Conservation (phyloP, 768 basidiomycete genomes). For the Auricularia auricula-judae region DNA sequence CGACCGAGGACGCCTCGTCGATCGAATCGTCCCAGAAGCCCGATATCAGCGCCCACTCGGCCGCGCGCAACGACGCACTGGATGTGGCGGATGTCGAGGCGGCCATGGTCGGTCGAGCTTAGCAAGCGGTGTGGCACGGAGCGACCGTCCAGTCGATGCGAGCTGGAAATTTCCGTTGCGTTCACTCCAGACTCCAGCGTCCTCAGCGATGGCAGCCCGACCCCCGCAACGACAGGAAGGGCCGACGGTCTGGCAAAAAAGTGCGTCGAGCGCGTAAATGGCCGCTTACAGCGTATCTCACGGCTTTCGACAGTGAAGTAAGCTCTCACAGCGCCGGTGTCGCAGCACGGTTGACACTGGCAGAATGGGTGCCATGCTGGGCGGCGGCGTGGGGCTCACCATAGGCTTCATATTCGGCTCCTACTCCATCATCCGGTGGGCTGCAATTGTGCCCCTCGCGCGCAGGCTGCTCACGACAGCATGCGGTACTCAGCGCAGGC, state of each 20-base stretch:
- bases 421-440: constrained; percentile 82
- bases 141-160: neutral
- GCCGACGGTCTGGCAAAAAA: neutral
- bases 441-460: constrained; percentile 3
- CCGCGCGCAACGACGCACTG: neutral
- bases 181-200: neutral
- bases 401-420: constrained; percentile 97
- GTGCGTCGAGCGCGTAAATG: neutral
- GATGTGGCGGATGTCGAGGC: neutral
- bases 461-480: constrained; percentile 4
- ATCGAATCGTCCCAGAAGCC: constrained; percentile 1
- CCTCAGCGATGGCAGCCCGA: neutral
- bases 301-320: neutral
- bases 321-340: neutral
- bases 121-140: neutral
- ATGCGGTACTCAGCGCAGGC: constrained; percentile 47
- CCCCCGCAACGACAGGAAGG: neutral
- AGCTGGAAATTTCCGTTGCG: neutral
- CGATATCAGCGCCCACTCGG: constrained; percentile 2
- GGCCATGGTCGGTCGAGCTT: neutral
- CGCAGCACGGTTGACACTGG: neutral
- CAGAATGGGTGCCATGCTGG: constrained; percentile 90
- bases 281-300: neutral
- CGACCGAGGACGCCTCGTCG: neutral
- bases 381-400: constrained; percentile 86